These are phyloP conservation scores for Mortierella sp. DNA, from an alignment of 371 early-diverging fungal species.

Conservation along the genomic window DNA sequence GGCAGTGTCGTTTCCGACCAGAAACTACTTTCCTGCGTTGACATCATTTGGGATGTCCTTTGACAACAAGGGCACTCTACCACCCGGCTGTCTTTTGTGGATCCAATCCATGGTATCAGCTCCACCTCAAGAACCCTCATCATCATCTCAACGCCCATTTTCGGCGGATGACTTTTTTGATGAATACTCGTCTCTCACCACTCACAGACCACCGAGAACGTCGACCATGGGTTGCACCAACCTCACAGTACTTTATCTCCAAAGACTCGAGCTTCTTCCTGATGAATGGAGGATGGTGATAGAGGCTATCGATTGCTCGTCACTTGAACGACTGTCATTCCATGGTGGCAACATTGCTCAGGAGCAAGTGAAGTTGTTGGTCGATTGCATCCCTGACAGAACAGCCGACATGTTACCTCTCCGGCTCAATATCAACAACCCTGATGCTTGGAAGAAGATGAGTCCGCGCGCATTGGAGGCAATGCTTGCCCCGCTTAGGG, in stretches of 20 bases:
- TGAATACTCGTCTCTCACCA: too few relatives aligned
- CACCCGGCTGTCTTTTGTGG: neutral
- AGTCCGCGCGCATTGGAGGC: too few relatives aligned
- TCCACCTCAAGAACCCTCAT: neutral
- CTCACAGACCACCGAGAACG: too few relatives aligned
- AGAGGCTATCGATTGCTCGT: neutral
- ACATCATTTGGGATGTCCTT: neutral
- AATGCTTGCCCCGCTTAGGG: too few relatives aligned
- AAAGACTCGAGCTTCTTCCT: too few relatives aligned
- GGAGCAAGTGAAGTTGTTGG: neutral
- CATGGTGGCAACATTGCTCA: neutral
- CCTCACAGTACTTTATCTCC: too few relatives aligned
- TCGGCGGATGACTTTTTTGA: neutral
- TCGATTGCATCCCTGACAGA: neutral
- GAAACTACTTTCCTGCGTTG: too few relatives aligned
- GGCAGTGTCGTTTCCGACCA: too few relatives aligned
- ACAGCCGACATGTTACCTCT: too few relatives aligned
- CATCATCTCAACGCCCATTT: neutral
- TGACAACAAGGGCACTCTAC: neutral
- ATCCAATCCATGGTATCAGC: neutral
- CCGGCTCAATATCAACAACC: too few relatives aligned
- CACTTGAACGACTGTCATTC: neutral
- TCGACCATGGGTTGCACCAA: too few relatives aligned
- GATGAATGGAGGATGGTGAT: neutral
- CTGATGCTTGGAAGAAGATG: too few relatives aligned